A percentile compares a stretch with the other conserved stretches of the same genome.
Conservation (phyloP, 31 red algal species). For the Endocladia muricata region DNA sequence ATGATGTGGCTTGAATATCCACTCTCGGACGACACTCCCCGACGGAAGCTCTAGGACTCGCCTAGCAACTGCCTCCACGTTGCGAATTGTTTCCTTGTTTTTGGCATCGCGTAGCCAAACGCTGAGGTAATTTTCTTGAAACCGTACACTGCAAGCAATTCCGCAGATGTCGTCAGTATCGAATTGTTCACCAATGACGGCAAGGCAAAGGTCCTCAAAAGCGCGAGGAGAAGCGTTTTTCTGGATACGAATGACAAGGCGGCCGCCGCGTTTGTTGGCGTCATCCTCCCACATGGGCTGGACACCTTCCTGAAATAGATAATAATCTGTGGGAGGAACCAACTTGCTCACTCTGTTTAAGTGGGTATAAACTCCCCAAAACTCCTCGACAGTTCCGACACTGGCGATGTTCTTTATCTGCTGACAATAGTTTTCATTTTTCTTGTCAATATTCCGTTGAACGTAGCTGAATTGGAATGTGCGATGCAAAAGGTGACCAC, state of each 20-base stretch:
- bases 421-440: constrained; percentile 35
- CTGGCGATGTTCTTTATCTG: constrained; percentile 58
- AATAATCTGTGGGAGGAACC: constrained; percentile 56
- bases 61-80: constrained; percentile 40
- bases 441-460: constrained; percentile 23
- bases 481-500: constrained; percentile 53
- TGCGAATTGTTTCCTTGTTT: constrained; percentile 16
- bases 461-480: constrained; percentile 69
- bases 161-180: constrained; percentile 67
- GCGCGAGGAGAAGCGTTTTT: constrained; percentile 45
- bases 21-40: constrained; percentile 24
- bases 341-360: constrained; percentile 57
- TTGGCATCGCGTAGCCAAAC: constrained; percentile 48
- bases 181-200: constrained; percentile 66
- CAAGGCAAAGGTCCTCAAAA: constrained; percentile 67
- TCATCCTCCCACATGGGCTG: constrained; percentile 82
- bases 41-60: constrained; percentile 20
- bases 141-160: constrained; percentile 54
- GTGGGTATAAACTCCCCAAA: constrained; percentile 61
- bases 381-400: constrained; percentile 63
- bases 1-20: constrained; percentile 65
- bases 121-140: constrained; percentile 44
- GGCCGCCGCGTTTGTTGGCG: constrained; percentile 55
- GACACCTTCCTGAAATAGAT: constrained; percentile 65
- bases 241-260: constrained; percentile 44